A percentile compares a stretch with the other conserved stretches of the same genome.
phyloP scores from a whole-genome alignment of 73 alveolate genomes.

The Paramecium biaurelia region DNA sequence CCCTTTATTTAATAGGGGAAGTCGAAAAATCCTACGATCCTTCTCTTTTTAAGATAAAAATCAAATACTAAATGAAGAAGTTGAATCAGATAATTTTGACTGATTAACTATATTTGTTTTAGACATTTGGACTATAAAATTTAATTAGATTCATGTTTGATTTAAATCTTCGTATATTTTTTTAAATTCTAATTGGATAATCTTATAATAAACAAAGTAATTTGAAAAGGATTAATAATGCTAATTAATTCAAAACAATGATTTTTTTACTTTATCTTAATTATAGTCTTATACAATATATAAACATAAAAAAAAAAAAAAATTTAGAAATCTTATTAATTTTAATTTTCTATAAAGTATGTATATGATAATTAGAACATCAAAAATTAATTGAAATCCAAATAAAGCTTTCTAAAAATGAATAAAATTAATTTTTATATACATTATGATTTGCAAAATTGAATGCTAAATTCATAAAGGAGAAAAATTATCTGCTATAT shows the following conservation, averaged over 20 bases:
- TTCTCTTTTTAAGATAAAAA: neutral
- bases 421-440: neutral
- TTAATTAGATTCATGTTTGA: neutral
- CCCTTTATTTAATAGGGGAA: neutral
- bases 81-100: neutral
- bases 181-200: too few relatives aligned
- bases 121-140: neutral
- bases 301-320: too few relatives aligned
- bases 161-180: too few relatives aligned
- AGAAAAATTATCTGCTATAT: neutral
- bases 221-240: neutral
- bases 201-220: too few relatives aligned
- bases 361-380: neutral
- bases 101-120: neutral
- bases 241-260: neutral
- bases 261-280: neutral
- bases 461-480: conserved; percentile 8
- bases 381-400: neutral
- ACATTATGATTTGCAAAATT: neutral
- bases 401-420: neutral
- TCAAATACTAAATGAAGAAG: neutral
- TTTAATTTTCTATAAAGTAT: neutral
- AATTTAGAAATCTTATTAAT: neutral
- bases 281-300: neutral
- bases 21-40: neutral